phyloP scores from a whole-genome alignment of 768 basidiomycete species.

The Phanerochaete sordida region DNA sequence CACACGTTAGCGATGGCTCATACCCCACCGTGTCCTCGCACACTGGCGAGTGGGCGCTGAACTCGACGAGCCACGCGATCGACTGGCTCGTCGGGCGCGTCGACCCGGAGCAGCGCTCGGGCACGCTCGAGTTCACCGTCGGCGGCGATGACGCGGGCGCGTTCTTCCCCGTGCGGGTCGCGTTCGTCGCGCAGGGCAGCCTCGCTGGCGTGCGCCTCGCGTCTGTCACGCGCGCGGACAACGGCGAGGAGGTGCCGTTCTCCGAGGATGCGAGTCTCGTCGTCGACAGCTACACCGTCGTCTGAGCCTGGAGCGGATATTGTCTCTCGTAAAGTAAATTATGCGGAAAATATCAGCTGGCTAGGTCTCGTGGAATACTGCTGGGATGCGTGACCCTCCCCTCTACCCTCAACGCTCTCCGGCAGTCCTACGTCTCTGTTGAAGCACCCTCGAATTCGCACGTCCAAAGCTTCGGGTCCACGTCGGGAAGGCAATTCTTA shows the following conservation, averaged over 20 bases:
- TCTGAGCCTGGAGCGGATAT: slow-evolving; percentile 6
- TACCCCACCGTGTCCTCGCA: slow-evolving; percentile 82
- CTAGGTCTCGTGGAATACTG: background rate
- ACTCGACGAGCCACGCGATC: slow-evolving; percentile 74
- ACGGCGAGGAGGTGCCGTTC: slow-evolving; percentile 46
- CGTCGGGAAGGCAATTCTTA: background rate
- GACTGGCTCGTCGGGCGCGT: slow-evolving; percentile 82
- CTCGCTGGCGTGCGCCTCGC: slow-evolving; percentile 72
- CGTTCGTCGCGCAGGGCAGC: slow-evolving; percentile 78
- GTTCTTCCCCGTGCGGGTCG: slow-evolving; percentile 91
- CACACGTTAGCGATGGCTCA: slow-evolving; percentile 67
- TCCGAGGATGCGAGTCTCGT: slow-evolving; percentile 48
- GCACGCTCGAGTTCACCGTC: slow-evolving; percentile 88
- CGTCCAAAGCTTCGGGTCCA: no score
- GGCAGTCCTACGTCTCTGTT: no score
- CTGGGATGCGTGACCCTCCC: no score
- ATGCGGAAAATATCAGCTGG: background rate
- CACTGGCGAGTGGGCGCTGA: slow-evolving; percentile 78
- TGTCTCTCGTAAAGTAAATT: background rate
- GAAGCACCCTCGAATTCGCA: no score
- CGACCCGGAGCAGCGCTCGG: slow-evolving; percentile 59
- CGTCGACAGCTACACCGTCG: slow-evolving; percentile 49
- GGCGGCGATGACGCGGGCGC: slow-evolving; percentile 76
- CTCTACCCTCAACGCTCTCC: no score
- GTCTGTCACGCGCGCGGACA: slow-evolving; percentile 50